These are phyloP conservation scores for Termitomyces sp. DNA, from an alignment of 768 basidiomycete species.

Conservation along the genomic window DNA sequence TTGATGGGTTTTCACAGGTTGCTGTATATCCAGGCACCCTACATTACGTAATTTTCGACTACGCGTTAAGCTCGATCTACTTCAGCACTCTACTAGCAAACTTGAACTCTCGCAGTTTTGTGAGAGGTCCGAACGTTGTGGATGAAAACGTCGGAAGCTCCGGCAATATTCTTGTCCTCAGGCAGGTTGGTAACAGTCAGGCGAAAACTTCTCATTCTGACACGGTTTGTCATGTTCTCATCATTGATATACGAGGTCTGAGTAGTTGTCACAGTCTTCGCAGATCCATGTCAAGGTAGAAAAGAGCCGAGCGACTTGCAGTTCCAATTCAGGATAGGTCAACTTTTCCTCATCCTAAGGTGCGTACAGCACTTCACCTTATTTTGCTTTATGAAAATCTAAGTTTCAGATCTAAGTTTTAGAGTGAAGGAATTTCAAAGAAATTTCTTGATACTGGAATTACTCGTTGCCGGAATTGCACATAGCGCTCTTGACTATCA, in stretches of 20 bases:
- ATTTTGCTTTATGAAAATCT: too few relatives aligned
- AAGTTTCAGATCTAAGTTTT: too few relatives aligned
- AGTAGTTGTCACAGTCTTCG: background rate
- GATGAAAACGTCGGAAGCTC: background rate
- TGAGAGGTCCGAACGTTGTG: background rate
- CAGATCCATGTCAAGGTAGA: background rate
- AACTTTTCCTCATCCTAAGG: too few relatives aligned
- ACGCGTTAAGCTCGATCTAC: background rate
- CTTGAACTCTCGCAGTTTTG: background rate
- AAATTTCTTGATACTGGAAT: too few relatives aligned
- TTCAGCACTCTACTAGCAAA: constrained; percentile 2
- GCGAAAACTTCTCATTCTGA: background rate
- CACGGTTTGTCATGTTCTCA: background rate
- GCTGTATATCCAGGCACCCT: background rate
- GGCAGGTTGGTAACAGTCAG: background rate
- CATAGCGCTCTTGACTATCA: too few relatives aligned
- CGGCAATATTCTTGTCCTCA: background rate
- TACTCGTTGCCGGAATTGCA: too few relatives aligned
- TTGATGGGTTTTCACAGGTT: too few relatives aligned
- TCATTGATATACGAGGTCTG: too few relatives aligned
- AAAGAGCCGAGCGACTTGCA: too few relatives aligned
- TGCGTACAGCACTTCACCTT: too few relatives aligned
- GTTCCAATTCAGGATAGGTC: too few relatives aligned
- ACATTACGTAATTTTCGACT: background rate
- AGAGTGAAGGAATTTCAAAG: too few relatives aligned